Evolutionary conservation across 129 eudicot genomes (phyloP).

Genomic region (Chrysanthemum lavandulifolium): DNA sequence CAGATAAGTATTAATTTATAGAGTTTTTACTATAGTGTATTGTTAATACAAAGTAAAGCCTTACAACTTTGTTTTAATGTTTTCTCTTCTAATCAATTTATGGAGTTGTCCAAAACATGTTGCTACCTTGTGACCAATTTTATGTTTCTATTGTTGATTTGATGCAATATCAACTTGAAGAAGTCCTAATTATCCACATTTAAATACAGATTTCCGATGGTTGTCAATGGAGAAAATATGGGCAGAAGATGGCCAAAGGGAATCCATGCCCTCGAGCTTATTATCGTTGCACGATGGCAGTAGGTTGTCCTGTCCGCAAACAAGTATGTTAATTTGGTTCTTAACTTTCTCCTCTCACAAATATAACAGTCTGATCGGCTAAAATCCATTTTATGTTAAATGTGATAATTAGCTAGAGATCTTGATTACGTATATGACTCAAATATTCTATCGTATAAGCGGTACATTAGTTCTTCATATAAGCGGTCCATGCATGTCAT

Average conservation of each 20-base stretch:
- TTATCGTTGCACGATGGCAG: constrained; percentile 83
- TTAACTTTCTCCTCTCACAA: background rate
- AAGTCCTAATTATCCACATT: background rate
- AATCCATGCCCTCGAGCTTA: constrained; percentile 91
- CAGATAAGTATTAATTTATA: too few species aligned
- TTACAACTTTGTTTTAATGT: too few species aligned
- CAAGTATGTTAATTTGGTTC: constrained; percentile 42
- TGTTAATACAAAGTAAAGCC: too few species aligned
- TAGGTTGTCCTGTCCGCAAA: constrained; percentile 77
- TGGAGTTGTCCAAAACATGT: too few species aligned
- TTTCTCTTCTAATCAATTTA: too few species aligned
- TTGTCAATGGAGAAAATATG: constrained; percentile 91
- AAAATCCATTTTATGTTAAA: background rate
- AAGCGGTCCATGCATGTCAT: background rate
- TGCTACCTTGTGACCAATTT: too few species aligned
- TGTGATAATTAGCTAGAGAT: too few species aligned
- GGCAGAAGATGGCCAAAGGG: constrained; percentile 87
- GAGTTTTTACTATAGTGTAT: too few species aligned
- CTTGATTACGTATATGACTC: too few species aligned
- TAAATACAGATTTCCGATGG: constrained; percentile 67
- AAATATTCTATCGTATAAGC: too few species aligned
- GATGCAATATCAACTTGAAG: background rate
- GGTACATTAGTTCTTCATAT: too few species aligned
- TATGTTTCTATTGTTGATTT: background rate
- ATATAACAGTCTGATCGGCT: background rate